These are phyloP conservation scores for Chalaropsis ovoidea DNA, from an alignment of 2,329 filamentous ascomycete genomes.

Conservation along the genomic window DNA sequence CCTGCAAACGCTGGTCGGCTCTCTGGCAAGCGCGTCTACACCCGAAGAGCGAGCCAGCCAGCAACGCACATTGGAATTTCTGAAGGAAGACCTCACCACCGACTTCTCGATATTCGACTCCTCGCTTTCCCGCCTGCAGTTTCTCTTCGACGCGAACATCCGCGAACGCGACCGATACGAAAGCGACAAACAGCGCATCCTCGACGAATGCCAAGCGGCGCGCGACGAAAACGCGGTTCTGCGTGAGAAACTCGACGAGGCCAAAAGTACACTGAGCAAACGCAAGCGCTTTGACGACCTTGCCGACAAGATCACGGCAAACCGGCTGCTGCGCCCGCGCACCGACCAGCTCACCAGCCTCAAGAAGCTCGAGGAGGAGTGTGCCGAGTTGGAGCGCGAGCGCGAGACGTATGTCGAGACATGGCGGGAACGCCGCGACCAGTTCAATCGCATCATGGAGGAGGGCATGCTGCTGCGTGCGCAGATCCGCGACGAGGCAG, in stretches of 20 bases:
- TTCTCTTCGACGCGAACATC: conserved; percentile 72
- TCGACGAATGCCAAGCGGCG: conserved; percentile 66
- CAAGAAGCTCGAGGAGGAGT: conserved; percentile 76
- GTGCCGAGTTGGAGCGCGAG: conserved; percentile 74
- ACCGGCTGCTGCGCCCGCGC: conserved; percentile 67
- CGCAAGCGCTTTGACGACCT: conserved; percentile 81
- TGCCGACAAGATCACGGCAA: conserved; percentile 75
- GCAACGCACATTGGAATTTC: conserved; percentile 49
- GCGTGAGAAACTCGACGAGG: conserved; percentile 63
- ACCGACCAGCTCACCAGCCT: conserved; percentile 72
- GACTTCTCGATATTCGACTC: conserved; percentile 85
- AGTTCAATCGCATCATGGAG: conserved; percentile 80
- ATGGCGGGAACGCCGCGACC: conserved; percentile 73
- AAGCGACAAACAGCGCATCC: conserved; percentile 66
- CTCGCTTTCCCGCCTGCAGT: conserved; percentile 77
- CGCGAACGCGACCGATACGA: conserved; percentile 76
- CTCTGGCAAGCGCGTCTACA: conserved; percentile 52
- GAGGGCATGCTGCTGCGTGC: conserved; percentile 79
- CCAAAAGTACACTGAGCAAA: conserved; percentile 62
- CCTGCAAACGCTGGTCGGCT: conserved; percentile 46
- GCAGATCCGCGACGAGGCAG: conserved; percentile 88
- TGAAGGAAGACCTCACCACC: conserved; percentile 72
- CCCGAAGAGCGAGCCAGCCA: conserved; percentile 35
- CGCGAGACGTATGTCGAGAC: conserved; percentile 69
- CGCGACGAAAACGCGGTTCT: conserved; percentile 63